These are phyloP conservation scores for Lepraria neglecta DNA, from an alignment of 495 filamentous ascomycete species.

Conservation along the genomic window DNA sequence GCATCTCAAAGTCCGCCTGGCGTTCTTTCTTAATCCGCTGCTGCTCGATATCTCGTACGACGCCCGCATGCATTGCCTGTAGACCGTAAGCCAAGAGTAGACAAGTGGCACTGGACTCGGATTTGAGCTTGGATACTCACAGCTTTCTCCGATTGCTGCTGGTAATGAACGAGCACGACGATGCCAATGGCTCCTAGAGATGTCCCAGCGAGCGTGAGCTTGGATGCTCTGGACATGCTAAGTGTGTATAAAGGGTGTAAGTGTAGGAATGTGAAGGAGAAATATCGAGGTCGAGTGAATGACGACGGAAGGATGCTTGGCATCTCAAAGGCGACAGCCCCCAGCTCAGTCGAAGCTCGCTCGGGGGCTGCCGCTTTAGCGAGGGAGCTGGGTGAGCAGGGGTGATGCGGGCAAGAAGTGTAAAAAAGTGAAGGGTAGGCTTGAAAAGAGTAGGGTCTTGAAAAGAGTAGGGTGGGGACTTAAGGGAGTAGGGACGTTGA, in stretches of 20 bases:
- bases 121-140: conserved; percentile 43
- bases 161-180: conserved; percentile 80
- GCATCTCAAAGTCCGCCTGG: conserved; percentile 89
- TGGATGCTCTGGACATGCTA: conserved; percentile 81
- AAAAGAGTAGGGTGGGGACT: too few species aligned
- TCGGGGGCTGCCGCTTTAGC: too few species aligned
- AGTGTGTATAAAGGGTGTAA: not conserved
- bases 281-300: not conserved
- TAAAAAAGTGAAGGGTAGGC: too few species aligned
- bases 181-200: conserved; percentile 68
- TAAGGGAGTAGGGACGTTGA: too few species aligned
- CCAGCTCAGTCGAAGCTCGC: too few species aligned
- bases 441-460: too few species aligned
- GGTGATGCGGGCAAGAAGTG: too few species aligned
- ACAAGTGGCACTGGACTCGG: not conserved
- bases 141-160: conserved; percentile 78
- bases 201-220: conserved; percentile 74
- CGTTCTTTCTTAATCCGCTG: conserved; percentile 82
- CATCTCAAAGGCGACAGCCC: not conserved
- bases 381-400: too few species aligned
- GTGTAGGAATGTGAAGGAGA: not conserved
- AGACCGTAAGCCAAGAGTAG: conserved; percentile 7
- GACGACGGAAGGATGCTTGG: not conserved
- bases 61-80: conserved; percentile 93
- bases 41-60: conserved; percentile 91